These are phyloP conservation scores for Inosperma sp. DNA, from an alignment of 768 basidiomycete species.

Conservation along the genomic window DNA sequence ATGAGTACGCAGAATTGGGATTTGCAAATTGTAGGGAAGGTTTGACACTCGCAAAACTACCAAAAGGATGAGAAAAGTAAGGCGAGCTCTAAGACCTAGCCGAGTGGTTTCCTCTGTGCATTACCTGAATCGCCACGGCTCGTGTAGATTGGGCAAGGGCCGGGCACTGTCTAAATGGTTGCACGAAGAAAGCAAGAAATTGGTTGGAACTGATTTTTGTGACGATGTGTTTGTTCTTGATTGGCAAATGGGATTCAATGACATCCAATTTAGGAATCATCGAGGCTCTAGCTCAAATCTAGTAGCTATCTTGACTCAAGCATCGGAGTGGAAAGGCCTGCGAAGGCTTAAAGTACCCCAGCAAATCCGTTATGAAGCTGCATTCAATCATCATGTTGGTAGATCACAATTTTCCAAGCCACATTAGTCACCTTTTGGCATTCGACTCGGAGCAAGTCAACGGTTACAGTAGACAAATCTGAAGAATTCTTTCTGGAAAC, in stretches of 20 bases:
- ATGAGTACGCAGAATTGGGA: neutral
- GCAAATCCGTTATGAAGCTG: too few species aligned
- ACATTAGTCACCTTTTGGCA: too few species aligned
- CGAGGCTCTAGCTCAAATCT: too few species aligned
- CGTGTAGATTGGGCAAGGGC: slow-evolving; percentile 35
- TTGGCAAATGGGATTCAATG: neutral
- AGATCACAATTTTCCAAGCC: too few species aligned
- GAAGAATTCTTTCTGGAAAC: too few species aligned
- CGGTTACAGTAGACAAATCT: too few species aligned
- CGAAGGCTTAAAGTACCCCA: too few species aligned
- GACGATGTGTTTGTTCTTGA: neutral
- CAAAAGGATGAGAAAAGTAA: slow-evolving; percentile 27
- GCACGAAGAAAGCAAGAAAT: slow-evolving; percentile 35
- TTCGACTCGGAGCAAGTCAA: too few species aligned
- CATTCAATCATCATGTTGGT: too few species aligned
- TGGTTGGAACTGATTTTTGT: neutral
- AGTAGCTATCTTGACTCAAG: too few species aligned
- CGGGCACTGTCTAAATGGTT: slow-evolving; percentile 74
- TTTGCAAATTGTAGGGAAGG: slow-evolving; percentile 52
- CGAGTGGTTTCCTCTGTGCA: slow-evolving; percentile 55
- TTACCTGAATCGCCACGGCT: slow-evolving; percentile 62
- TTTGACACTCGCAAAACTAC: slow-evolving; percentile 61
- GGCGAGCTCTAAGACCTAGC: slow-evolving; percentile 59
- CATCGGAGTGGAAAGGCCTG: too few species aligned
- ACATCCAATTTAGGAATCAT: neutral